Evolutionary conservation across 495 filamentous ascomycete genomes (phyloP), one percentile per base, ranked within the genome.

Genomic region (Podospora comata): DNA sequence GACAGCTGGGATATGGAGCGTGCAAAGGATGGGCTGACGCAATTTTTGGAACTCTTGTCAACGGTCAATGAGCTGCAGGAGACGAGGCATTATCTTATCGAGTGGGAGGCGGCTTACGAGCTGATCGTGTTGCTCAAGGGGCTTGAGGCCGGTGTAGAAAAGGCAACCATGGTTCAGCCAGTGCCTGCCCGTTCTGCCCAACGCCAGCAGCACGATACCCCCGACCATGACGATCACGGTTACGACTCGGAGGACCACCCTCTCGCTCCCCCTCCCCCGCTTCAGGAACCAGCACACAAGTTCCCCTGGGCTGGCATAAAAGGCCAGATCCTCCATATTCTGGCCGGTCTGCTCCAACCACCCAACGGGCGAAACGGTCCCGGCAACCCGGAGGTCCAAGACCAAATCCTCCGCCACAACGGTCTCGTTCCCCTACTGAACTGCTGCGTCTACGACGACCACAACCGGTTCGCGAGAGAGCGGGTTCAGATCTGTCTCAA

Each of bases 1-100:
- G 95, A 97, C 71, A 85, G 94, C 34, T 97, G 94, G 94, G 94
- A 97, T 74, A 95, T 97, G 89, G 94, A 97, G 75, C 88, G 94
- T 19, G 93, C 85, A 23, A 85, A 85, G 65, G 85, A 97, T 73
- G 94, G 93, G 18, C 88, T 97, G 15, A 92, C 93, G 64, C 93
- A 97, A 75, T 96, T 94, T 77, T 85, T 97, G 6, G 93, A 97
- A 70, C 94, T 97, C 76, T 91, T 97, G 65, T 92, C 91, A n/a
- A 93, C 96, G 2, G 84, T 96, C 20, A 93, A 91, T 23, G 93
- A 97, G 70, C 90, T 84, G 15, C 73, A 77, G 4, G 79, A 82
- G 64, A 82, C 83, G 56, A 79, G 85, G 0, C 75, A 76, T n/a
- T 87, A 95, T 30, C 85, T 97, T 13, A 89, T 94, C 53, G 88